A percentile compares a stretch with the other conserved stretches of the same genome.
phyloP scores from a whole-genome alignment of 192 early-diverging fungal genomes.

The Entomortierella chlamydospora region DNA sequence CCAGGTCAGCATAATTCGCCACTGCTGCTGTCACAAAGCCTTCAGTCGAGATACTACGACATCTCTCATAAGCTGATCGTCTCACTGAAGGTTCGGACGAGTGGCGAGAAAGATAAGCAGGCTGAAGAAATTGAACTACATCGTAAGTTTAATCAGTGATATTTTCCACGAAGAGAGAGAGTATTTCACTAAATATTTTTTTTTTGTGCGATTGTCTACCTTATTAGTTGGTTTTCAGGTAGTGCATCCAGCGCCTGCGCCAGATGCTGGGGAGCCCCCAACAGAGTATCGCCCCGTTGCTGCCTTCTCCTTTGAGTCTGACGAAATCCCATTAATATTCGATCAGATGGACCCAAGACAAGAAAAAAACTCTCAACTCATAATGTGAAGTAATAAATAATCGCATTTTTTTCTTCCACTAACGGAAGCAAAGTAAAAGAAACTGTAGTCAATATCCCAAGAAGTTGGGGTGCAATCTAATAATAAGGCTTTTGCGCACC shows the following conservation, averaged over 20 bases:
- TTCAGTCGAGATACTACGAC: conserved; percentile 9
- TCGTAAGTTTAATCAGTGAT: conserved; percentile 8
- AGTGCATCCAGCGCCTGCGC: not conserved
- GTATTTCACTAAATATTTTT: not conserved
- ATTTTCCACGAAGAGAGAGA: not conserved
- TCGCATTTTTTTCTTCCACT: too few relatives aligned
- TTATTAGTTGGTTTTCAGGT: conserved; percentile 3
- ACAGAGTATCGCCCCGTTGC: conserved; percentile 12
- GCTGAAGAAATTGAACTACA: conserved; percentile 6
- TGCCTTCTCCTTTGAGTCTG: conserved; percentile 7
- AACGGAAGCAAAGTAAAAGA: too few relatives aligned
- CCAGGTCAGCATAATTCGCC: not conserved
- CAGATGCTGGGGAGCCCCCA: not conserved
- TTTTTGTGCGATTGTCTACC: not conserved
- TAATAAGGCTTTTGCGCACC: too few relatives aligned
- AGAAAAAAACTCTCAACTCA: not conserved
- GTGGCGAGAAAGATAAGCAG: conserved; percentile 21
- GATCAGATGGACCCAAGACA: not conserved
- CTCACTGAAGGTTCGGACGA: conserved; percentile 12
- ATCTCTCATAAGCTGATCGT: conserved; percentile 8
- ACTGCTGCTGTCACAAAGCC: not conserved
- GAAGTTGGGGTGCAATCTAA: too few relatives aligned
- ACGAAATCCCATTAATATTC: not conserved
- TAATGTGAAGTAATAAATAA: not conserved
- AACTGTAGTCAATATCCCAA: too few relatives aligned